Base-by-base conservation (phyloP, 1,284 basidiomycete genomes). In the Austroboletus novae-zelandiae region DNA sequence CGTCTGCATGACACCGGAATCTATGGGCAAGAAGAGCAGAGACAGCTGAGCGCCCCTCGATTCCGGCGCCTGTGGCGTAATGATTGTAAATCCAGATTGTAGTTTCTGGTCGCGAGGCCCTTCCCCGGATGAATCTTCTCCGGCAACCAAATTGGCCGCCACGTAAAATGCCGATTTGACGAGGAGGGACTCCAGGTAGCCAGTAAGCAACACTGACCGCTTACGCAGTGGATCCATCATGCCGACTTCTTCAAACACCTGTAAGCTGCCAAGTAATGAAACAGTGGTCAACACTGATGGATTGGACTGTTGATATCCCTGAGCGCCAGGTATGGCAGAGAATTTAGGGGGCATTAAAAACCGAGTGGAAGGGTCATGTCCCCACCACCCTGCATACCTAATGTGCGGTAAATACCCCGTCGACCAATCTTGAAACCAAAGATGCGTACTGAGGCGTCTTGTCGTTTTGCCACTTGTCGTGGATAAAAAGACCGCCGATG, bases 301-400 rank as follows among this genome's bases (percentile, higher is more conserved):
- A 71, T 97, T 98, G 27, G 94, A 97, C 68, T 95, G 89, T 67
- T 98, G 94, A 74, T 91, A 98, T 30, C 95, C 95, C 65, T 93
- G 89, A 1, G 97, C 97, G 43, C 96, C 96, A 10, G 76, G 77
- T 51, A 91, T 90, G 4, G 94, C 87, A 36, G 82, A 80, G 71
- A 98, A 99, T 45, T 69, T 74, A 17, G 86, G 76, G 15, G 87
- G 86, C 96, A 98, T 98, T 52, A 83, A 75, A 75, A 99, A 99
- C 36, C 97, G 86, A 35, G 92, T 95, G 51, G 74, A 67, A 20
- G 84, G 78, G 63, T 94, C 84, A 68, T 98, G 94, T 42, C 97
- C 96, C 93, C 94, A 99, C 96, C 96, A 99, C 32, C 97, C 96
- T 20, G 94, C 88, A 52, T 87, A 85, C 63, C 95, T 93, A 61